A percentile compares a stretch with the other conserved stretches of the same genome.
Conservation (phyloP, 2,329 filamentous ascomycete genomes). For the Aspergillus sp. region DNA sequence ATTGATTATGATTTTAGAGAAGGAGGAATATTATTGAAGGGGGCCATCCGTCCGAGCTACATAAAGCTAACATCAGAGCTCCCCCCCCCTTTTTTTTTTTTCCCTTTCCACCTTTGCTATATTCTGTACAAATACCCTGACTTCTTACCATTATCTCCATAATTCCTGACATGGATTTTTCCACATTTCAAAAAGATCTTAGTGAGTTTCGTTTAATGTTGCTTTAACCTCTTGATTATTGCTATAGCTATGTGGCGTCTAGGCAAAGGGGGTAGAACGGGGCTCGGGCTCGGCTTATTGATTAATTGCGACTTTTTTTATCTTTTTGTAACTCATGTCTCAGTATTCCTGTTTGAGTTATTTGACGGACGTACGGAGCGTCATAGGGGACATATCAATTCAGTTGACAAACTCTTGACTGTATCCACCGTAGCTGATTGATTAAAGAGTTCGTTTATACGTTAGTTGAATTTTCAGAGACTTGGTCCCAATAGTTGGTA, state of each 20-base stretch:
- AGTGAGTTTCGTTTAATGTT: not conserved
- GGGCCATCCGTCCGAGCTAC: not conserved
- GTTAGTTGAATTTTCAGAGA: no score
- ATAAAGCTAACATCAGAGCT: not conserved
- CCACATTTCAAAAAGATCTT: not conserved
- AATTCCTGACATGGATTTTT: conserved; percentile 10
- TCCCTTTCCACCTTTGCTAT: conserved; percentile 1
- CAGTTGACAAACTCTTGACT: not conserved
- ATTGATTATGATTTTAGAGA: conserved; percentile 43
- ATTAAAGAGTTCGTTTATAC: not conserved
- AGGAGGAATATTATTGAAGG: conserved; percentile 36
- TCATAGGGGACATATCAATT: not conserved
- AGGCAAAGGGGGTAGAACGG: conserved; percentile 18
- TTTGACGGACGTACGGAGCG: not conserved
- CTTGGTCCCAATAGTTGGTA: not conserved
- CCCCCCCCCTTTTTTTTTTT: not conserved
- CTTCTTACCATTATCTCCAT: conserved; percentile 10
- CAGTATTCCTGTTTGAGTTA: not conserved
- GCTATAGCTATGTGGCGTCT: conserved; percentile 19
- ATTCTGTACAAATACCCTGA: conserved; percentile 22
- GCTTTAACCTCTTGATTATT: not conserved
- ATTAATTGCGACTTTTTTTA: not conserved
- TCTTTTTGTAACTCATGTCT: not conserved
- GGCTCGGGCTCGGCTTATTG: conserved; percentile 13
- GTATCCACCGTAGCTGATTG: not conserved